These are phyloP conservation scores for Eimeria zaria DNA, from an alignment of 169 alveolate genomes.

Conservation along the genomic window DNA sequence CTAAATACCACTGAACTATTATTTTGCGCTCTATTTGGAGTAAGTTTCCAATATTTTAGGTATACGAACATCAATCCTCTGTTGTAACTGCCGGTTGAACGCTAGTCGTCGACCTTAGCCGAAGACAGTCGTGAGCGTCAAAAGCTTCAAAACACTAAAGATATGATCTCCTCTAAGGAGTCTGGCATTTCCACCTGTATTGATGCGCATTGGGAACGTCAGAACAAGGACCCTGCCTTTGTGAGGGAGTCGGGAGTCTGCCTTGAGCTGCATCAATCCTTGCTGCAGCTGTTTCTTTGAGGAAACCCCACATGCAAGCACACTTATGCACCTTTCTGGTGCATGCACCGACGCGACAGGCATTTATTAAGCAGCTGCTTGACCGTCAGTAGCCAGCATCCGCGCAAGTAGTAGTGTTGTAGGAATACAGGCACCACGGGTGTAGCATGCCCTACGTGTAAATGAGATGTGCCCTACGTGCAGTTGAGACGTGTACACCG, in stretches of 20 bases:
- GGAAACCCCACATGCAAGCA: neutral
- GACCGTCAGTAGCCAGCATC: neutral
- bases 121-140: neutral
- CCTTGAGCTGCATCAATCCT: neutral
- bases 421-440: neutral
- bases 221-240: neutral
- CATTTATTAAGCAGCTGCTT: neutral
- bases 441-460: no score
- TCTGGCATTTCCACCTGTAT: neutral
- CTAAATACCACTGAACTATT: neutral
- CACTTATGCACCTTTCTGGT: neutral
- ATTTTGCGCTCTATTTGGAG: neutral
- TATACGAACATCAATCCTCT: neutral
- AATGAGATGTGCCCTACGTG: no score
- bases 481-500: no score
- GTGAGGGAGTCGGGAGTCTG: neutral
- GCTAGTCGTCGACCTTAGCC: neutral
- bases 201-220: neutral
- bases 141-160: neutral
- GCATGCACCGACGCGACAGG: neutral
- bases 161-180: neutral
- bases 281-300: neutral
- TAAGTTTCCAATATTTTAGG: neutral
- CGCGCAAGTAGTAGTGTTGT: neutral
- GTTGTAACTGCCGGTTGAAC: neutral